A percentile compares a stretch with the other conserved stretches of the same genome.
phyloP scores from a whole-genome alignment of 2,329 filamentous ascomycete genomes.

The Aspergillus eucalypticola region DNA sequence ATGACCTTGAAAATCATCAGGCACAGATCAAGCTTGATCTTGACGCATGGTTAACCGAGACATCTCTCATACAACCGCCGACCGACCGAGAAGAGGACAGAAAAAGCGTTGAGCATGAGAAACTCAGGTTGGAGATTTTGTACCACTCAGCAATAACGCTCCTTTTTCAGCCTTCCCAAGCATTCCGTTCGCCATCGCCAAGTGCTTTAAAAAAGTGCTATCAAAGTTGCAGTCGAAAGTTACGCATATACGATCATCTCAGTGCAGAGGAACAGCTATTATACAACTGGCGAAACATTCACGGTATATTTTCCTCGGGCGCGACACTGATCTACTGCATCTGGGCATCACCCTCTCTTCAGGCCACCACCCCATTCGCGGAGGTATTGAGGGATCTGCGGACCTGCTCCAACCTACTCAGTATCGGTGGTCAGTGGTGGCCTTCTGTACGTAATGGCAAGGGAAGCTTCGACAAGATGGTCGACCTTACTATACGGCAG shows the following conservation, averaged over 20 bases:
- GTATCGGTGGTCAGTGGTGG: constrained; percentile 46
- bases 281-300: constrained; percentile 41
- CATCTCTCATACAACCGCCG: neutral
- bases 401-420: constrained; percentile 40
- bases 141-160: constrained; percentile 38
- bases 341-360: constrained; percentile 36
- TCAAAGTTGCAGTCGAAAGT: constrained; percentile 26
- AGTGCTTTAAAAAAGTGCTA: constrained; percentile 34
- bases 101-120: constrained; percentile 10
- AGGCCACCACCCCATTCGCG: constrained; percentile 23
- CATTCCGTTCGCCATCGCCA: constrained; percentile 31
- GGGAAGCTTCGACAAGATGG: constrained; percentile 33
- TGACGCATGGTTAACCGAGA: constrained; percentile 23
- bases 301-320: constrained; percentile 42
- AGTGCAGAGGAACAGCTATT: constrained; percentile 33
- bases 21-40: constrained; percentile 22
- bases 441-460: constrained; percentile 37
- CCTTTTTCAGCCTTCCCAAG: constrained; percentile 42
- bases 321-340: constrained; percentile 44
- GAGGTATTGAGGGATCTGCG: constrained; percentile 30
- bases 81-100: constrained; percentile 8
- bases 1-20: constrained; percentile 21
- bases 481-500: constrained; percentile 29
- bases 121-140: constrained; percentile 33
- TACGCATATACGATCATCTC: constrained; percentile 35